Evolutionary conservation across 2,329 filamentous ascomycete species (phyloP), one percentile per base, ranked within the genome.

Genomic region (Aspergillaceae sp.): DNA sequence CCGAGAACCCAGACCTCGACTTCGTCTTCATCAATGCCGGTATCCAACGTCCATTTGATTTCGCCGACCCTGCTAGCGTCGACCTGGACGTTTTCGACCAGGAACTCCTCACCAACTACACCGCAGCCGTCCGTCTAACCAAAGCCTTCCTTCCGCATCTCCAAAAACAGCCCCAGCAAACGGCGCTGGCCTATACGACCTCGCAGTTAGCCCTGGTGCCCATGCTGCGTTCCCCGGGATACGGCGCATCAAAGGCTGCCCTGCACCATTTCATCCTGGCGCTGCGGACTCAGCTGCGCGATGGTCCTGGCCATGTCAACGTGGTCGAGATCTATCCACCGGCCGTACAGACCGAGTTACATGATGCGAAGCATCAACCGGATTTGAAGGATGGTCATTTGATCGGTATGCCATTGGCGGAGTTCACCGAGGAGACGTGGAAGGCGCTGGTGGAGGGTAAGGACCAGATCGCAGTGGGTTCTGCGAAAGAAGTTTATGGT

Each of bases 241-340:
- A 79, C 60, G 76, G 73, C 49, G 75, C 76, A 1, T 69, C 71
- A 34, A 79, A 79, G 58, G 76, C 76, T 0, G 77, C 76, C 0
- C 57, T 79, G 41, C 75, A 79, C 51, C 72, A 76, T 50, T 76
- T 74, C 60, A 67, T 78, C 26, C 64, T 79, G 4, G 67, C 65
- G 4, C 63, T 79, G 32, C 69, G 76, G 1, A 68, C 74, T 49
- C 75, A 79, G 55, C 52, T 80, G 32, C 67, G 67, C 40, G 51
- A 48, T 8, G 54, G 52, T 0, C 51, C 53, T 1, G 67, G 68
- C 0, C 70, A 74, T 41, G 65, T 78, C 54, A 75, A 75, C 49
- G 68, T 79, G n/a, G 62, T 78, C 34, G 76, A 79, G 57, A 65
- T 79, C 7, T 75, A 73, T 46, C 76, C 76, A 3, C 77, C 76